Base-by-base conservation (phyloP, 805 yeast genomes). In the Teunomyces funiuensis region DNA sequence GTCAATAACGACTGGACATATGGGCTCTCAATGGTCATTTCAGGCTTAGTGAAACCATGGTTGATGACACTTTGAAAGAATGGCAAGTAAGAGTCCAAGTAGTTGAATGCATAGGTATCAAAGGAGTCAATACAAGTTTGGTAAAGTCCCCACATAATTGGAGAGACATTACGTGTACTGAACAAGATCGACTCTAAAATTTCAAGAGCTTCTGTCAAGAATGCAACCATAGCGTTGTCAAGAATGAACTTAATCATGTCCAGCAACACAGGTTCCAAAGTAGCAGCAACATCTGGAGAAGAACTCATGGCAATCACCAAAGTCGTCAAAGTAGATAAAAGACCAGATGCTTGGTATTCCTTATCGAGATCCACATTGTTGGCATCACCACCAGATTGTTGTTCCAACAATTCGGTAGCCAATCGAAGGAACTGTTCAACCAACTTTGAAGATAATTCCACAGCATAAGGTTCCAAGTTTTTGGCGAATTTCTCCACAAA, bases 381-480 rank as follows among this genome's bases (percentile, higher is more conserved):
- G 29, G 42, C 31, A 22, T 45, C 55, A 3, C 45, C 37, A 8
- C 47, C 45, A 30, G 49, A 33, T 41, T 53, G 55, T 40, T 50
- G 45, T 3, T 63, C 68, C 40, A 64, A 53, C 55, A 68, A 62
- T 39, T 90, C 97, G 36, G 71, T 66, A 2, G 90, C 85, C 19
- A 88, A 59, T 49, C 76, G 72, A 54, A 86, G 51, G 63, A 90
- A 88, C 57, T 91, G 97, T 37, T 80, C 79, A 11, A 83, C 82
- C 52, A 85, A 66, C 55, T 81, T 77, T 3, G 58, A 57, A 20
- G 84, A 77, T 65, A 56, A 68, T 50, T 71, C 69, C 39, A 57
- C 57, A 28, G 95, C 91, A 61, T 87, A 91, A 13, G 99, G 98
- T 42, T 64, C 73, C 46, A 71, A 62, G 49, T 66, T 66, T 20